Conservation (phyloP, 2,329 filamentous ascomycete species). For the Leptographium wingfieldii region DNA sequence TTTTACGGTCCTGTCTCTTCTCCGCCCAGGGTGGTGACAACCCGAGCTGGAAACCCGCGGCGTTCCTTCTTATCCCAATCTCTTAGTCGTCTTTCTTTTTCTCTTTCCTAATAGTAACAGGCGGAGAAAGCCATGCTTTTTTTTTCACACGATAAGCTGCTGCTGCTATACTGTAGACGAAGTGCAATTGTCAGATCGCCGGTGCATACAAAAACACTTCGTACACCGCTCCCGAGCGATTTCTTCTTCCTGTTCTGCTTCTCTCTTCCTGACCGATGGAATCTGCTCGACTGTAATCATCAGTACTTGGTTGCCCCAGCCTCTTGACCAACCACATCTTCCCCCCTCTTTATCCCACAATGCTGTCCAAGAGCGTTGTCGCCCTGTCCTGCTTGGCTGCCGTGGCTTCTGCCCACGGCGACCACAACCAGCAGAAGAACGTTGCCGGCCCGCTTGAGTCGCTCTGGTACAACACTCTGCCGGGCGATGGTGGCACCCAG, state of each 20-base stretch:
- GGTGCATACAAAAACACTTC: neutral
- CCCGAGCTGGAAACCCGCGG: neutral
- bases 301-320: too few species aligned
- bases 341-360: neutral
- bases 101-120: neutral
- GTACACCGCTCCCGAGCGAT: neutral
- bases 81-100: neutral
- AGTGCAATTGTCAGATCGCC: neutral
- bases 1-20: neutral
- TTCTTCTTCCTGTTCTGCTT: neutral
- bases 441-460: slow-evolving; percentile 58
- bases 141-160: neutral
- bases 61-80: neutral
- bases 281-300: neutral
- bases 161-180: neutral
- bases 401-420: slow-evolving; percentile 44
- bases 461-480: slow-evolving; percentile 72
- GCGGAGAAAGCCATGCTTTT: neutral
- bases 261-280: neutral
- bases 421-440: slow-evolving; percentile 42
- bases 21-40: neutral
- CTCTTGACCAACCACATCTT: neutral
- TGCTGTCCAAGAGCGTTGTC: slow-evolving; percentile 6
- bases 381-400: slow-evolving; percentile 31
- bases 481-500: slow-evolving; percentile 72